A percentile compares a stretch with the other conserved stretches of the same genome.
phyloP scores from a whole-genome alignment of 148 eudicot genomes.

The Simmondsia chinensis region DNA sequence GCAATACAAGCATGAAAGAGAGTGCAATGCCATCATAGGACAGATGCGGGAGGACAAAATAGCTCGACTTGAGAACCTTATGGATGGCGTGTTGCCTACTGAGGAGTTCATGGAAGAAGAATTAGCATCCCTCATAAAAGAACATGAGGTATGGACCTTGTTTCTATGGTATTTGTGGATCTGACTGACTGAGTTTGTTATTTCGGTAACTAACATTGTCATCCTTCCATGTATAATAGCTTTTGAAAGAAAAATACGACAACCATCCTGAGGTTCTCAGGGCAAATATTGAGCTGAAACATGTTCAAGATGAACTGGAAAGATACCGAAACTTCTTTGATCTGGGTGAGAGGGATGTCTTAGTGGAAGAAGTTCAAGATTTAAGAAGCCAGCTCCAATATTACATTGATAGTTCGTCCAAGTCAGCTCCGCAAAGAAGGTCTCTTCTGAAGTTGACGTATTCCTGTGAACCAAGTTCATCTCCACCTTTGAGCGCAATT shows the following conservation, averaged over 20 bases:
- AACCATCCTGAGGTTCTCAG: slow-evolving; percentile 84
- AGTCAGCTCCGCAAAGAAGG: slow-evolving; percentile 22
- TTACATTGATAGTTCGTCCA: slow-evolving; percentile 55
- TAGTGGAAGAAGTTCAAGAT: slow-evolving; percentile 88
- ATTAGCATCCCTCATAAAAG: slow-evolving; percentile 52
- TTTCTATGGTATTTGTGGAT: not conserved
- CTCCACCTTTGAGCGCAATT: slow-evolving; percentile 31
- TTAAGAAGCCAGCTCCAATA: slow-evolving; percentile 69
- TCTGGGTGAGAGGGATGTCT: slow-evolving; percentile 87
- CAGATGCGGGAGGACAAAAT: slow-evolving; percentile 94
- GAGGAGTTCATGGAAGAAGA: slow-evolving; percentile 88
- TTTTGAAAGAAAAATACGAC: slow-evolving; percentile 76
- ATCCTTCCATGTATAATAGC: slow-evolving; percentile 24
- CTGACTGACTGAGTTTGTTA: not conserved
- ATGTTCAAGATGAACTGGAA: slow-evolving; percentile 72
- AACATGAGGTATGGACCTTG: slow-evolving; percentile 50
- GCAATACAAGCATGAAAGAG: slow-evolving; percentile 96
- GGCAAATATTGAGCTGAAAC: slow-evolving; percentile 62
- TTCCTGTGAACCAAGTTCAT: slow-evolving; percentile 30
- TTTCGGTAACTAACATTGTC: not conserved
- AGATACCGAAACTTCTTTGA: slow-evolving; percentile 71
- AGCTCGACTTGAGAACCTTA: slow-evolving; percentile 79
- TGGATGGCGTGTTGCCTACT: slow-evolving; percentile 87
- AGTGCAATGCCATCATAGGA: slow-evolving; percentile 80
- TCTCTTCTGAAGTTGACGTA: slow-evolving; percentile 52